Conservation (phyloP, 805 yeast species). For the Candida maesae region DNA sequence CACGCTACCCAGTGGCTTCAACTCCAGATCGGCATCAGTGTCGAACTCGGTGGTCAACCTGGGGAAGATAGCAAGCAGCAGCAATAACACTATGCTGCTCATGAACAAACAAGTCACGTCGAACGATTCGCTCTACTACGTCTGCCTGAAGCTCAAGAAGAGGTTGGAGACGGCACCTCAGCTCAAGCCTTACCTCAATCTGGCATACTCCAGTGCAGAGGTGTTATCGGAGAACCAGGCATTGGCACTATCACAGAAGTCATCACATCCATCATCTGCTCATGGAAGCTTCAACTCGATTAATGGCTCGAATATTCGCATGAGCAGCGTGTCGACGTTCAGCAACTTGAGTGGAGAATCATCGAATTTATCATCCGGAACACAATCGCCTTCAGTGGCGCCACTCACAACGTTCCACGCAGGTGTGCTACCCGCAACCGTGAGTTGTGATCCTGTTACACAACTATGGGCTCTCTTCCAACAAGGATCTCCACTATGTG, state of each 20-base stretch:
- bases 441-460: constrained; percentile 87
- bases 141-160: constrained; percentile 53
- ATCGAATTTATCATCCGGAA: constrained; percentile 25
- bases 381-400: constrained; percentile 22
- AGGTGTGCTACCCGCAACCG: constrained; percentile 71
- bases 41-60: constrained; percentile 12
- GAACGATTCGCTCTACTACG: constrained; percentile 65
- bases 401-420: constrained; percentile 58
- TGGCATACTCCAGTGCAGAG: constrained; percentile 66
- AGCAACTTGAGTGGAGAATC: constrained; percentile 33
- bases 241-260: constrained; percentile 37
- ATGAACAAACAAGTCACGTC: constrained; percentile 64
- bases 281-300: constrained; percentile 5
- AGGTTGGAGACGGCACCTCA: constrained; percentile 59
- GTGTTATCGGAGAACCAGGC: constrained; percentile 73
- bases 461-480: constrained; percentile 85
- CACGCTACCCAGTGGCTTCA: constrained; percentile 5
- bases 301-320: constrained; percentile 26
- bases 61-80: constrained; percentile 4
- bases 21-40: constrained; percentile 12
- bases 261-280: constrained; percentile 7
- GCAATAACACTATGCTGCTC: constrained; percentile 35
- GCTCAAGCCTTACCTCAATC: constrained; percentile 60
- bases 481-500: constrained; percentile 89
- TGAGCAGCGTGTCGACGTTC: constrained; percentile 32